Conservation (phyloP, 208 protist species). For the Dictyostelium gargantuum region DNA sequence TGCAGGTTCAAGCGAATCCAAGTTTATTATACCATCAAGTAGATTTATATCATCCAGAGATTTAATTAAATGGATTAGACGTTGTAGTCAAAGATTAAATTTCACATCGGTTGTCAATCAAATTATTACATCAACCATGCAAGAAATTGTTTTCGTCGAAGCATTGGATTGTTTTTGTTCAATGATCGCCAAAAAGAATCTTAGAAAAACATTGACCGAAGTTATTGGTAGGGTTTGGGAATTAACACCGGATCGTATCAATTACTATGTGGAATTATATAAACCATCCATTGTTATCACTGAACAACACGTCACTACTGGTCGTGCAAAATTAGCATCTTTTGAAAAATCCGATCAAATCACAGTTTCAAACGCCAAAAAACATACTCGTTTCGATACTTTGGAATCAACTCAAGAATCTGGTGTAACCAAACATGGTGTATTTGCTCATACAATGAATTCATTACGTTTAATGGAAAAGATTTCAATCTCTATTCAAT, state of each 20-base stretch:
- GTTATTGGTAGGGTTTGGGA: slow-evolving; percentile 68
- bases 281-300: slow-evolving; percentile 50
- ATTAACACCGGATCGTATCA: slow-evolving; percentile 57
- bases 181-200: slow-evolving; percentile 62
- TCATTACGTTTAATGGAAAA: slow-evolving; percentile 95
- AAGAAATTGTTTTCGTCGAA: slow-evolving; percentile 92
- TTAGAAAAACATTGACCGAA: neutral
- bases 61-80: slow-evolving; percentile 93
- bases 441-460: slow-evolving; percentile 95
- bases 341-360: neutral
- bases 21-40: slow-evolving; percentile 43
- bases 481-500: slow-evolving; percentile 91
- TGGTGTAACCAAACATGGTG: neutral
- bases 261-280: slow-evolving; percentile 73
- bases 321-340: slow-evolving; percentile 52
- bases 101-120: slow-evolving; percentile 40
- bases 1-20: neutral
- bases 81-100: slow-evolving; percentile 76
- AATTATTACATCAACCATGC: slow-evolving; percentile 86
- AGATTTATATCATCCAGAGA: slow-evolving; percentile 84
- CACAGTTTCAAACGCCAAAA: neutral
- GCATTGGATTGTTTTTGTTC: slow-evolving; percentile 92
- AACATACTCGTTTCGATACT: neutral
- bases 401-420: neutral
- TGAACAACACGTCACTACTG: slow-evolving; percentile 27